Conservation (phyloP, 441 rosid species). For the Euphorbia celastroides region DNA sequence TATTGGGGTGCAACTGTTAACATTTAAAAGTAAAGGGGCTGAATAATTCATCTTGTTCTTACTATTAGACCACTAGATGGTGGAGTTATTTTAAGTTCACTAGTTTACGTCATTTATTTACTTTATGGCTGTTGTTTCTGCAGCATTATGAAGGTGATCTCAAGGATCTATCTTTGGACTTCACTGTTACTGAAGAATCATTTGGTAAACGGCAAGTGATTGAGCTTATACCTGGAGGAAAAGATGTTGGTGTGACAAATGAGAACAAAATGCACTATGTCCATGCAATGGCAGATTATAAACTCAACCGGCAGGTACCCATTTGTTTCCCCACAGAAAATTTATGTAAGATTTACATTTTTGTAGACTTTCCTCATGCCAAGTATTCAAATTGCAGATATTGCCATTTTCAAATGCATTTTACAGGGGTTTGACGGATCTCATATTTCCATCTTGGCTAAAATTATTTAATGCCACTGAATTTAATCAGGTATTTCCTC, state of each 20-base stretch:
- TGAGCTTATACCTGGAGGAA: constrained; percentile 93
- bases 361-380: constrained; percentile 20
- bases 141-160: constrained; percentile 94
- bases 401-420: constrained; percentile 95
- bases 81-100: not conserved
- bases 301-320: constrained; percentile 90
- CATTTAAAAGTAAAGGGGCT: not conserved
- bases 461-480: constrained; percentile 90
- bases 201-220: constrained; percentile 67
- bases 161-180: constrained; percentile 86
- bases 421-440: constrained; percentile 85
- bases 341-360: constrained; percentile 8
- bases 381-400: constrained; percentile 55
- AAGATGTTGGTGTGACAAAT: constrained; percentile 69
- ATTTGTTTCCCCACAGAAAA: constrained; percentile 16
- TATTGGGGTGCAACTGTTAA: not conserved
- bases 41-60: not conserved
- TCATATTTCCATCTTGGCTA: constrained; percentile 87
- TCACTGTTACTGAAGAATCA: constrained; percentile 86
- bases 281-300: constrained; percentile 97
- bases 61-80: not conserved
- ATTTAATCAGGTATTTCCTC: constrained; percentile 80
- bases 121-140: constrained; percentile 12
- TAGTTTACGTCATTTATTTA: not conserved
- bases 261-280: constrained; percentile 98